A percentile compares a stretch with the other conserved stretches of the same genome.
phyloP scores from a whole-genome alignment of 805 yeast genomes.

The Candida xyloterini region DNA sequence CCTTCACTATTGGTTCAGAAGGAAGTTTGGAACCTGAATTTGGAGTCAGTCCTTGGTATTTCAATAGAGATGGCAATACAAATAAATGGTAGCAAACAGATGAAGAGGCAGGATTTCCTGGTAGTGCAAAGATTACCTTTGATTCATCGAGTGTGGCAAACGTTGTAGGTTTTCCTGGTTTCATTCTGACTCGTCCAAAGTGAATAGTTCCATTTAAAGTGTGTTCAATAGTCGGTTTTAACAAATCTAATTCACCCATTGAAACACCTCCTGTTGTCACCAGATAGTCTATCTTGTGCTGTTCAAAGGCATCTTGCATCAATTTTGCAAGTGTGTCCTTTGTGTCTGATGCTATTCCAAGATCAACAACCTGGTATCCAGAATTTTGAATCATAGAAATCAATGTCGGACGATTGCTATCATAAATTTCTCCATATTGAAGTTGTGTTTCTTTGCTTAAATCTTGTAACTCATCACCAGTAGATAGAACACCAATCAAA shows the following conservation, averaged over 20 bases:
- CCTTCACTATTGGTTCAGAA: conserved; percentile 34
- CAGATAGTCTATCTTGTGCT: conserved; percentile 37
- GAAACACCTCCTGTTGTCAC: conserved; percentile 59
- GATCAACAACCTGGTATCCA: conserved; percentile 41
- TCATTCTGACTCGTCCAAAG: conserved; percentile 57
- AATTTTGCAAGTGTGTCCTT: conserved; percentile 25
- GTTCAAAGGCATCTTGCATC: conserved; percentile 28
- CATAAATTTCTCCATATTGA: conserved; percentile 45
- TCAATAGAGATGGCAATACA: conserved; percentile 43
- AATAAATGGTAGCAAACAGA: conserved; percentile 46
- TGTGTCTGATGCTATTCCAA: conserved; percentile 49
- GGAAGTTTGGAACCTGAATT: conserved; percentile 20
- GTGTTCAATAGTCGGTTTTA: conserved; percentile 47
- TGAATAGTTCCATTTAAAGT: conserved; percentile 42
- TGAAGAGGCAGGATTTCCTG: conserved; percentile 58
- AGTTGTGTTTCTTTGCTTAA: conserved; percentile 24
- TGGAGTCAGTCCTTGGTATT: conserved; percentile 33
- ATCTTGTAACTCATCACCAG: conserved; percentile 51
- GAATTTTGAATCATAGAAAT: conserved; percentile 34
- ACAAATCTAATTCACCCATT: conserved; percentile 53
- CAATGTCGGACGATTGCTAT: conserved; percentile 48
- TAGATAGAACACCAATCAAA: conserved; percentile 44
- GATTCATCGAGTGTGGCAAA: conserved; percentile 44
- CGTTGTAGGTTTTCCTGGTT: conserved; percentile 59
- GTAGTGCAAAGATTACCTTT: conserved; percentile 45